A percentile compares a stretch with the other conserved stretches of the same genome.
Evolutionary conservation across 2,329 filamentous ascomycete species (phyloP).

Genomic region (Penicillium sumatraense): DNA sequence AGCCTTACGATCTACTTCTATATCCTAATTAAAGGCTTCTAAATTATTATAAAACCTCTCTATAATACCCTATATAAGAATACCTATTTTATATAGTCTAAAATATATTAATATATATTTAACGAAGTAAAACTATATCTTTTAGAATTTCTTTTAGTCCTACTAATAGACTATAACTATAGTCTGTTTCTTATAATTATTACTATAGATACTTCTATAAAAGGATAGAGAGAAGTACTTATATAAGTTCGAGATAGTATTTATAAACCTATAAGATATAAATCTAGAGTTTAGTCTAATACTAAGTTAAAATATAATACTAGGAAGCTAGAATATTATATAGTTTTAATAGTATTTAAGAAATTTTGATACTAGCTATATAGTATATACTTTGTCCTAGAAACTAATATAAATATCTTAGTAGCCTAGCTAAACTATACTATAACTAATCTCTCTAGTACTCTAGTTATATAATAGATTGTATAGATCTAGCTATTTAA

Average conservation of each 20-base stretch:
- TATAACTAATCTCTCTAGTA: neutral
- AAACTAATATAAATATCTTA: conserved; percentile 5
- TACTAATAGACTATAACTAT: neutral
- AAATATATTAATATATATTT: neutral
- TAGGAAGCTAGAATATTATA: neutral
- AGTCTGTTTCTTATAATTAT: neutral
- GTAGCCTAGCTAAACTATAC: neutral
- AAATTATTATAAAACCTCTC: neutral
- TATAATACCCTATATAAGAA: neutral
- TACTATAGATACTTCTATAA: neutral
- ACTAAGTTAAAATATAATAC: neutral
- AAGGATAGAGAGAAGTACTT: neutral
- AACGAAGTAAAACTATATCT: neutral
- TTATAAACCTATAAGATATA: neutral
- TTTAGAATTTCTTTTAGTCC: too few relatives aligned
- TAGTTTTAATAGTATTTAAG: neutral
- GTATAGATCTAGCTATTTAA: neutral
- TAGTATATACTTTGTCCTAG: conserved; percentile 1
- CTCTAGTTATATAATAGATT: neutral
- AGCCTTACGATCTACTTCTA: neutral
- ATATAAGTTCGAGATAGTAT: neutral
- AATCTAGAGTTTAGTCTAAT: neutral
- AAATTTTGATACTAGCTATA: conserved; percentile 4
- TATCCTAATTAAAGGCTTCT: neutral
- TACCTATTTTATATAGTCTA: neutral